Conservation (phyloP, 768 basidiomycete species). For the Pisolithus sp. region DNA sequence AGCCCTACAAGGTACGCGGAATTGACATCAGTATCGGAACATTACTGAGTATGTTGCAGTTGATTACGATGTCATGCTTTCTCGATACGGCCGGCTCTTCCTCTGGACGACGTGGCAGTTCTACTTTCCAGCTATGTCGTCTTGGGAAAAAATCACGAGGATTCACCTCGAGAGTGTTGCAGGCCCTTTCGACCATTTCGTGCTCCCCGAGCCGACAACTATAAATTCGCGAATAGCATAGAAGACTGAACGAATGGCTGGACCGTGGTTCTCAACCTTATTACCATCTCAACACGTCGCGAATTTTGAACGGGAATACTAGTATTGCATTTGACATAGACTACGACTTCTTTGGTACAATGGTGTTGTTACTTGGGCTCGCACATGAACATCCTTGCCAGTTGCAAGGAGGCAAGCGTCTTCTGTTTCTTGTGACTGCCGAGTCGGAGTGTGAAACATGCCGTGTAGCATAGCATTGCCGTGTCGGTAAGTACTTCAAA, state of each 20-base stretch:
- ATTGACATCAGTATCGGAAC: background rate
- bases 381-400: too few species aligned
- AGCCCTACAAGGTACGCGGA: constrained; percentile 45
- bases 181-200: constrained; percentile 45
- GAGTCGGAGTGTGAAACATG: too few species aligned
- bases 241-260: background rate
- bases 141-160: constrained; percentile 22
- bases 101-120: constrained; percentile 64
- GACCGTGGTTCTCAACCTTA: too few species aligned
- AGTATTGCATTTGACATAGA: too few species aligned
- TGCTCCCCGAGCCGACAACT: constrained; percentile 19
- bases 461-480: too few species aligned
- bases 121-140: constrained; percentile 45
- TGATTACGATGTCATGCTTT: constrained; percentile 61
- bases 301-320: too few species aligned
- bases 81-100: constrained; percentile 61
- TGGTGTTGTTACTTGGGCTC: too few species aligned
- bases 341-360: too few species aligned
- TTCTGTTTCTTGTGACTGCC: too few species aligned
- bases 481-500: too few species aligned
- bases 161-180: constrained; percentile 41
- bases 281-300: too few species aligned
- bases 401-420: too few species aligned
- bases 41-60: constrained; percentile 27
- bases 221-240: constrained; percentile 13